Base-by-base conservation (phyloP, 345 rosid species). In the Salix exigua region DNA sequence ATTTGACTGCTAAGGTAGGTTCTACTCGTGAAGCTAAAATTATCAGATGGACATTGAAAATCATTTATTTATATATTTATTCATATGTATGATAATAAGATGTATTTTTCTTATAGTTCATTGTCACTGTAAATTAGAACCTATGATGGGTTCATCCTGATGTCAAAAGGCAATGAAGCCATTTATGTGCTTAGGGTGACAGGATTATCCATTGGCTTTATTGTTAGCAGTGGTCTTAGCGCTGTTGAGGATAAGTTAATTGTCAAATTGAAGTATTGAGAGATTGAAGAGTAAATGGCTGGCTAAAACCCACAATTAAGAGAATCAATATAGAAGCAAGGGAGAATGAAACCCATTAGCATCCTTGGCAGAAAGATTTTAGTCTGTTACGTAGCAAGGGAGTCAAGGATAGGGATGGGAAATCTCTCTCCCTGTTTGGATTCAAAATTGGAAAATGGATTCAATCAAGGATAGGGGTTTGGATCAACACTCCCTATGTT, bases 1-100 rank as follows among this genome's bases (percentile, higher is more conserved):
- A 96, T 84, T 81, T 96, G 85, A 84, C 91, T 62, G 81, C 98
- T 75, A 92, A 92, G 92, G 99, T 96, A 72, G 25, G 87, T 67
- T 64, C 51, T 78, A 53, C 66, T 72, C 0, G 10, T 73, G 63
- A 62, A 38, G 35, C 72, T 78, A 10, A 38, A 69, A 30, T 40
- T 50, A 19, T 78, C 38, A 71, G 50, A 60, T 51, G 55, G 50
- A 64, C 26, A 0, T 25, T 50, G 64, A 31, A 14, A 28, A 42
- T 16, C 58, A 18, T 69, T 12, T 68, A 3, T 55, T 25, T 31
- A 17, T 64, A 35, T 67, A 38, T 66, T n/a, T 16, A 50, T 48
- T 18, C 12, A 53, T 7, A 53, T 21, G 2, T 7, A 53, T 21
- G 60, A 53, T 53, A 25, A 21, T 53, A 53, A 53, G 12, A 21